A percentile compares a stretch with the other conserved stretches of the same genome.
These are phyloP conservation scores for Sergeia podlipaevii DNA, from an alignment of 208 protist genomes.

Conservation along the genomic window DNA sequence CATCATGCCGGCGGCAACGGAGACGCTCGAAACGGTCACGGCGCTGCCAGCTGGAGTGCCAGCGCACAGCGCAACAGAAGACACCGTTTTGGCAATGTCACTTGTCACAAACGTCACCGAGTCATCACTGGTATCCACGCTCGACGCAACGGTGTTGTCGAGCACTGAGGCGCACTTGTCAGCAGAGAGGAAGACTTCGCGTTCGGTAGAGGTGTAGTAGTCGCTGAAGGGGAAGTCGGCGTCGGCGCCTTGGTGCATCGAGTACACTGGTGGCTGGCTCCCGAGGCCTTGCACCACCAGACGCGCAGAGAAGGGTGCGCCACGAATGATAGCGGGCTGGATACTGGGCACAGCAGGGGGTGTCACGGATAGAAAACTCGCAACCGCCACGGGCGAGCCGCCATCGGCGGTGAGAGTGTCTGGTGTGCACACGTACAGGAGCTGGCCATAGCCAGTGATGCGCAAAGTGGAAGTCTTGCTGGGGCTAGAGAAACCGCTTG, in stretches of 20 bases:
- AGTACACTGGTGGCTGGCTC: slow-evolving; percentile 38
- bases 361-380: slow-evolving; percentile 43
- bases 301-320: slow-evolving; percentile 33
- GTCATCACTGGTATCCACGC: slow-evolving; percentile 11
- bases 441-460: slow-evolving; percentile 16
- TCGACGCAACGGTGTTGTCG: slow-evolving; percentile 8
- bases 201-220: slow-evolving; percentile 27
- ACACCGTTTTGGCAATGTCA: slow-evolving; percentile 6
- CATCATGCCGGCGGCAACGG: slow-evolving; percentile 27
- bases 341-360: slow-evolving; percentile 26
- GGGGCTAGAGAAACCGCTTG: slow-evolving; percentile 8
- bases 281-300: slow-evolving; percentile 12
- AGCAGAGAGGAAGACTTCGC: slow-evolving; percentile 44
- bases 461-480: slow-evolving; percentile 11
- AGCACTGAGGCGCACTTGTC: slow-evolving; percentile 22
- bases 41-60: slow-evolving; percentile 33
- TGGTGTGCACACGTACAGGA: slow-evolving; percentile 53
- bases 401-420: slow-evolving; percentile 10
- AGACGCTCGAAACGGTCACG: slow-evolving; percentile 11
- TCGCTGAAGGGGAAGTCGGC: slow-evolving; percentile 17
- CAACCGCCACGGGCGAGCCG: slow-evolving; percentile 18
- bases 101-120: slow-evolving; percentile 19
- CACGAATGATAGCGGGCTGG: slow-evolving; percentile 35
- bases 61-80: slow-evolving; percentile 17
- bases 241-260: slow-evolving; percentile 42